A percentile compares a stretch with the other conserved stretches of the same genome.
Conservation (phyloP, 2,329 filamentous ascomycete genomes). For the Hymenoscyphus scutula region DNA sequence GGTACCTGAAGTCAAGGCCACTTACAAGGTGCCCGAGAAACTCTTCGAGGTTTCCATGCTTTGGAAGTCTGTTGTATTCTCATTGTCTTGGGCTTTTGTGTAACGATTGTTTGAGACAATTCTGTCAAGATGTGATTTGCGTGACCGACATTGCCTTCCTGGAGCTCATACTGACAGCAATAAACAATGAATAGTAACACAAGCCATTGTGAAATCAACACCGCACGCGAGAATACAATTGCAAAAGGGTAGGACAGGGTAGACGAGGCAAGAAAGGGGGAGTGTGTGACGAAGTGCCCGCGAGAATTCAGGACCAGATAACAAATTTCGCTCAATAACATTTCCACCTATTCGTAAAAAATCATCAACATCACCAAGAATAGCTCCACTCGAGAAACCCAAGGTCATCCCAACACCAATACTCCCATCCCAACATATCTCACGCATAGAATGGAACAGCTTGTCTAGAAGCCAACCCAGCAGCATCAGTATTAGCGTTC, state of each 20-base stretch:
- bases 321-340: too few species aligned
- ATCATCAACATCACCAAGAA: too few species aligned
- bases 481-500: constrained; percentile 27
- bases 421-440: too few species aligned
- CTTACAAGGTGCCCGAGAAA: not conserved
- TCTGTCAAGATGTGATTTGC: not conserved
- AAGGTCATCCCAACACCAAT: too few species aligned
- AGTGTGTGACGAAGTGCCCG: not conserved
- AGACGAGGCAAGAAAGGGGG: not conserved
- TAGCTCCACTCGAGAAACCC: too few species aligned
- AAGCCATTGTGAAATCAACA: too few species aligned
- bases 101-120: not conserved
- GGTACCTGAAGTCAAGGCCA: not conserved
- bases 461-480: constrained; percentile 13
- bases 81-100: not conserved
- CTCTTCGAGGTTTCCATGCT: not conserved
- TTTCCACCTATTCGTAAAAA: too few species aligned
- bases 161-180: too few species aligned
- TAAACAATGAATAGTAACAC: too few species aligned
- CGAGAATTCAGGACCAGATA: not conserved
- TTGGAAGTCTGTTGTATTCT: not conserved
- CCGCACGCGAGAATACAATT: too few species aligned
- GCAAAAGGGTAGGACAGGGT: not conserved
- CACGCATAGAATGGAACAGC: too few species aligned
- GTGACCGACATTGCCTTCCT: too few species aligned